Conservation (phyloP, 1,284 basidiomycete genomes). For the Microbotryomycetes sp. region DNA sequence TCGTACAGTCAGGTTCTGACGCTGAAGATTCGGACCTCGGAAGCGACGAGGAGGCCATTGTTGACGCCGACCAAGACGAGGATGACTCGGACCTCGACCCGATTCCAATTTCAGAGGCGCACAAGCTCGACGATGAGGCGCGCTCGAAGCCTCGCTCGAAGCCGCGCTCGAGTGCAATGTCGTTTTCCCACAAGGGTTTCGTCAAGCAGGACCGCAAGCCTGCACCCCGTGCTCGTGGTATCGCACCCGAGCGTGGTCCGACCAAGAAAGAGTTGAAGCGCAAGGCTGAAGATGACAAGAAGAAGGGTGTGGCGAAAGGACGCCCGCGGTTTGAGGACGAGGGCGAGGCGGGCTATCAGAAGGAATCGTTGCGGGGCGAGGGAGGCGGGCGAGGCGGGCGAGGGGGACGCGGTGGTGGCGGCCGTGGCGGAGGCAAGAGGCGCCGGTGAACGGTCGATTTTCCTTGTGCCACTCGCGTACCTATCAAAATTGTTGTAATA, state of each 20-base stretch:
- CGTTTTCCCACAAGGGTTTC: slow-evolving; percentile 29
- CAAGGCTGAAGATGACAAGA: slow-evolving; percentile 13
- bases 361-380: background rate
- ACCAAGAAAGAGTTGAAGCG: slow-evolving; percentile 26
- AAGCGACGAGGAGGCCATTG: background rate
- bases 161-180: slow-evolving; percentile 11
- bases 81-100: background rate
- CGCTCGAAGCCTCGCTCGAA: slow-evolving; percentile 10
- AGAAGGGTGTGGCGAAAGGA: background rate
- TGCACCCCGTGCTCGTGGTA: slow-evolving; percentile 12
- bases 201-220: slow-evolving; percentile 9
- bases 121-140: slow-evolving; percentile 8
- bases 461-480: too few species aligned
- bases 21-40: slow-evolving; percentile 19
- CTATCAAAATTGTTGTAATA: too few species aligned
- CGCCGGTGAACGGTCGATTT: background rate
- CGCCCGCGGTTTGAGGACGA: background rate
- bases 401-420: background rate
- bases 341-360: background rate
- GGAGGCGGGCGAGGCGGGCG: too few species aligned
- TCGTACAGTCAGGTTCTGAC: slow-evolving; percentile 21
- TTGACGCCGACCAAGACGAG: background rate
- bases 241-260: slow-evolving; percentile 1
- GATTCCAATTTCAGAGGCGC: background rate
- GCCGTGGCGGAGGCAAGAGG: background rate